A percentile compares a stretch with the other conserved stretches of the same genome.
Evolutionary conservation across 2,329 filamentous ascomycete genomes (phyloP).

Genomic region (Harringtonia lauricola): DNA sequence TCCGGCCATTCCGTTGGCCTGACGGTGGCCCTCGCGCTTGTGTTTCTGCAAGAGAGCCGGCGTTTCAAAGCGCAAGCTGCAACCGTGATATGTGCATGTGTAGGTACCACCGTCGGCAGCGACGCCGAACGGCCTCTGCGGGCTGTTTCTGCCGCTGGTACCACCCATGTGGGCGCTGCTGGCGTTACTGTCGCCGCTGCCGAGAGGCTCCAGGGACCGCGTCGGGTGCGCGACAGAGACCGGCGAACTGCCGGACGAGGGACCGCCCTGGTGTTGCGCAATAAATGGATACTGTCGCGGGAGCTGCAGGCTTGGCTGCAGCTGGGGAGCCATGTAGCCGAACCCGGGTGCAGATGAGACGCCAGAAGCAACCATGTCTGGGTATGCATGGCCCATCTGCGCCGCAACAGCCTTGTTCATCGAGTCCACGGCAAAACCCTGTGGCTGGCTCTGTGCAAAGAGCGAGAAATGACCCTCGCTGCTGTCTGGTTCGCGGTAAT

Average conservation of each 20-base stretch:
- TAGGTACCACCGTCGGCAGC: constrained; percentile 78
- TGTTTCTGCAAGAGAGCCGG: constrained; percentile 84
- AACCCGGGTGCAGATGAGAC: constrained; percentile 11
- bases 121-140: constrained; percentile 48
- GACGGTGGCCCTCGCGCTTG: constrained; percentile 85
- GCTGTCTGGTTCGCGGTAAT: constrained; percentile 58
- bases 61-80: constrained; percentile 77
- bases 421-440: constrained; percentile 22
- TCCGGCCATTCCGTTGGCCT: constrained; percentile 45
- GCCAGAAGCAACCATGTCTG: constrained; percentile 17
- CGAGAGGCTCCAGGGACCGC: constrained; percentile 9
- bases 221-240: too few relatives aligned
- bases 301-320: constrained; percentile 21
- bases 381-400: constrained; percentile 18
- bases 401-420: constrained; percentile 6
- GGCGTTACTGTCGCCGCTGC: constrained; percentile 29
- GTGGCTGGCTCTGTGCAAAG: constrained; percentile 42
- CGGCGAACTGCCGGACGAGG: too few relatives aligned
- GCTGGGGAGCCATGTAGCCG: constrained; percentile 21
- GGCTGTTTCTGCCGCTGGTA: constrained; percentile 3
- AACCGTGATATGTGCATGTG: constrained; percentile 92
- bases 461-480: constrained; percentile 52
- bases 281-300: constrained; percentile 18
- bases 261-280: constrained; percentile 16
- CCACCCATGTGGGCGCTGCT: constrained; percentile 20